A percentile compares a stretch with the other conserved stretches of the same genome.
Conservation (phyloP, 441 rosid genomes). For the Erodium trifolium region DNA sequence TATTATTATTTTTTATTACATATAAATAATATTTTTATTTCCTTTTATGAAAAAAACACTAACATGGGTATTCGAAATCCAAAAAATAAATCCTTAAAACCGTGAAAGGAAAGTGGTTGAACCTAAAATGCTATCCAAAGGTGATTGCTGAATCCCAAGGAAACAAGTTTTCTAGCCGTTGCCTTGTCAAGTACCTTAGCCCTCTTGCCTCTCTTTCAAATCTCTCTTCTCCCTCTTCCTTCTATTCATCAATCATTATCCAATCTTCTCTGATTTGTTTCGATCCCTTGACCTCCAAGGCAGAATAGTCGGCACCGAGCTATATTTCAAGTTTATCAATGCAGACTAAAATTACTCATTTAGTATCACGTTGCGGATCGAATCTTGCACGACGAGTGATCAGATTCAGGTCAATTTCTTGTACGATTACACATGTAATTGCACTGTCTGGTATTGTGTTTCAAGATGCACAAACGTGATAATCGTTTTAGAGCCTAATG, state of each 20-base stretch:
- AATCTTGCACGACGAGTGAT: too few relatives aligned
- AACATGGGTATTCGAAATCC: background rate
- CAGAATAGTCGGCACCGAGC: background rate
- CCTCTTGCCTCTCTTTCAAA: background rate
- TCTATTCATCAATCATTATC: background rate
- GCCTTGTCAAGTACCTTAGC: background rate
- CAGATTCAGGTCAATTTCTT: too few relatives aligned
- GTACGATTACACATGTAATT: too few relatives aligned
- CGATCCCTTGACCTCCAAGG: background rate
- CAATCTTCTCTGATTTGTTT: background rate
- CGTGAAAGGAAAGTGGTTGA: background rate
- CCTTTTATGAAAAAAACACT: too few relatives aligned
- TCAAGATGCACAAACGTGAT: too few relatives aligned
- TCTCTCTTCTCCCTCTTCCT: background rate
- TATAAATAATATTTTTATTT: too few relatives aligned
- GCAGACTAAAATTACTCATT: too few relatives aligned
- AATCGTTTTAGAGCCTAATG: too few relatives aligned
- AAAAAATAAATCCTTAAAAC: background rate
- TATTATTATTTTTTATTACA: background rate
- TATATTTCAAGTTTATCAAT: too few relatives aligned
- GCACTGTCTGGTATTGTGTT: too few relatives aligned
- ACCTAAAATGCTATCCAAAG: background rate
- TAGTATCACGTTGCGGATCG: too few relatives aligned
- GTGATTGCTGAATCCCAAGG: background rate
- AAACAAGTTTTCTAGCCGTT: conserved; percentile 1